phyloP scores from a whole-genome alignment of 1,284 basidiomycete genomes.

The Wallemia ichthyophaga region DNA sequence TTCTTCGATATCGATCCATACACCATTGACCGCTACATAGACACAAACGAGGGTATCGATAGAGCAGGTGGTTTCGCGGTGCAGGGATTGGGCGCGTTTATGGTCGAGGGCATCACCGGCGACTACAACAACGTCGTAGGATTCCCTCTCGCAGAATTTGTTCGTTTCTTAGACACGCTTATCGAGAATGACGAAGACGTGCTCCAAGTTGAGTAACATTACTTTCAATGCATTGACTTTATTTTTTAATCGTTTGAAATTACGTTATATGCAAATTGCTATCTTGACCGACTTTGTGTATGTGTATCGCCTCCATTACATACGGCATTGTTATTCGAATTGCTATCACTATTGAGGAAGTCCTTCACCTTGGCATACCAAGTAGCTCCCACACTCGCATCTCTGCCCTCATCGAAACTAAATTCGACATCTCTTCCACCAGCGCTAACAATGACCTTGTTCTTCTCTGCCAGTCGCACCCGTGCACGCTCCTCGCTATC shows the following conservation, averaged over 20 bases:
- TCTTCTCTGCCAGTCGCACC: background rate
- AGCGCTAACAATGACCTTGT: background rate
- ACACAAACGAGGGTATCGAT: conserved; percentile 63
- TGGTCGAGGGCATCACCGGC: conserved; percentile 60
- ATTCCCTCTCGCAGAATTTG: conserved; percentile 50
- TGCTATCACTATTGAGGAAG: background rate
- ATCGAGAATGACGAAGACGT: conserved; percentile 44
- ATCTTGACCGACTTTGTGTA: too few species aligned
- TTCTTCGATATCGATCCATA: conserved; percentile 38
- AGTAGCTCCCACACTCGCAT: background rate
- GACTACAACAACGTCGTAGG: conserved; percentile 82
- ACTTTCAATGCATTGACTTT: too few species aligned
- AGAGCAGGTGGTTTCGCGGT: conserved; percentile 84
- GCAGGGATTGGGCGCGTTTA: conserved; percentile 55
- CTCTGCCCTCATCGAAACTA: background rate
- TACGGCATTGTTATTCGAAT: background rate
- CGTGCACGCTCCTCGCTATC: background rate
- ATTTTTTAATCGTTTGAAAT: too few species aligned
- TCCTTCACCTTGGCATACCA: background rate
- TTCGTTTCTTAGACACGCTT: conserved; percentile 32
- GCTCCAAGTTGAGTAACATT: too few species aligned
- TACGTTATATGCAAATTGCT: too few species aligned
- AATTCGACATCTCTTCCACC: background rate
- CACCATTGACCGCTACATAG: conserved; percentile 52
- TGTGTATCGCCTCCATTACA: too few species aligned